Evolutionary conservation across 2,329 filamentous ascomycete genomes (phyloP), one percentile per base, ranked within the genome.

Genomic region (Dactylellina haptotyla): DNA sequence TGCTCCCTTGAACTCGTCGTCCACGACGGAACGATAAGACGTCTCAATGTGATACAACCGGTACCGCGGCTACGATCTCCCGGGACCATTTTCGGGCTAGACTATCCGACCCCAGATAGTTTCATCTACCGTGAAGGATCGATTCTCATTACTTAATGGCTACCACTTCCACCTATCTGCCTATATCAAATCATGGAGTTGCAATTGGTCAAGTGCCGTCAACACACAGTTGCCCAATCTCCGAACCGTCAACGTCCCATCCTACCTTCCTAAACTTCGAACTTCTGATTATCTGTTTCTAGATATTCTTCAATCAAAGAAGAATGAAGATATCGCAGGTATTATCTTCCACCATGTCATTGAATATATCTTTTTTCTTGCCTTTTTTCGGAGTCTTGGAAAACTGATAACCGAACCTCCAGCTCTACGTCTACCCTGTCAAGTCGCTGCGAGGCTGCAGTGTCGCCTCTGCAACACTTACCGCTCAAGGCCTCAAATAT

Each of bases 341-440:
- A 69, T 6, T 9, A 4, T 5, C 10, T 12, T 18, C 0, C 28
- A 20, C 18, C 26, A 43, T 25, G 9, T 1, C 14, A 1, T 39
- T 16, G 4, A 30, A 34, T 41, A 43, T 20, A n/a, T 37, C 16
- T 43, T n/a, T n/a, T n/a, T n/a, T n/a, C n/a, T n/a, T n/a, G n/a
- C n/a, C n/a, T n/a, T n/a, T n/a, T n/a, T n/a, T n/a, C n/a, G n/a
- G n/a, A n/a, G n/a, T n/a, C n/a, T n/a, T 18, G 5, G 9, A 3
- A 12, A 26, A 25, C 18, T 26, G 30, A 12, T 58, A 26, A 16
- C 18, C 6, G 41, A 2, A 12, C 18, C 5, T 2, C 28, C n/a
- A 75, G 70, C 83, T 92, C 34, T 90, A 88, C 80, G 84, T 90
- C 51, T 91, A 92, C 79, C 89, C 90, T 43, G 88, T 92, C 81